A percentile compares a stretch with the other conserved stretches of the same genome.
phyloP scores from a whole-genome alignment of 805 yeast species.

The Starmerella bombicola region DNA sequence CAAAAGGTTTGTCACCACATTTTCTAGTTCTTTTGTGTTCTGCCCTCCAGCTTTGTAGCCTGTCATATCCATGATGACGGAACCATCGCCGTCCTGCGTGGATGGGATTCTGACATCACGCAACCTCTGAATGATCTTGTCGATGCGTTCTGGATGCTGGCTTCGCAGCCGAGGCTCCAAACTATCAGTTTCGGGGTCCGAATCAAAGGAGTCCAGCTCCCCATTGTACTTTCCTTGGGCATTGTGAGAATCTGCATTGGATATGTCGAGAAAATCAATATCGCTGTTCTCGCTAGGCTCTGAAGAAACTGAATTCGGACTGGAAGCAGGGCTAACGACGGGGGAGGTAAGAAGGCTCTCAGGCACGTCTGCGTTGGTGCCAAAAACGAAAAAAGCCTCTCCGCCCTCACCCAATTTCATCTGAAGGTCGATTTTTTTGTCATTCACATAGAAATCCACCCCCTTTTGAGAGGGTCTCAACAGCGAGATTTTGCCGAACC shows the following conservation, averaged over 20 bases:
- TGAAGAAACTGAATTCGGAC: slow-evolving; percentile 26
- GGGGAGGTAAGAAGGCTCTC: slow-evolving; percentile 75
- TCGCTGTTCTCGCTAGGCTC: slow-evolving; percentile 19
- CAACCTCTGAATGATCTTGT: slow-evolving; percentile 19
- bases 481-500: slow-evolving; percentile 89
- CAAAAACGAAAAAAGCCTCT: slow-evolving; percentile 94
- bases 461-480: slow-evolving; percentile 90
- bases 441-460: slow-evolving; percentile 80
- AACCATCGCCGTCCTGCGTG: slow-evolving; percentile 78
- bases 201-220: neutral
- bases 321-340: slow-evolving; percentile 54
- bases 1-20: slow-evolving; percentile 34
- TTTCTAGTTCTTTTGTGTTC: slow-evolving; percentile 58
- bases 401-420: slow-evolving; percentile 98
- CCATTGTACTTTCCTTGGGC: neutral
- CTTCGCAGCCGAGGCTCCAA: slow-evolving; percentile 16
- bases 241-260: neutral
- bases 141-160: slow-evolving; percentile 21
- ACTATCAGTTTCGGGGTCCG: slow-evolving; percentile 3
- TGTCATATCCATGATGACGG: slow-evolving; percentile 80
- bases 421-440: slow-evolving; percentile 63
- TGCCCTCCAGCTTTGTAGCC: slow-evolving; percentile 73
- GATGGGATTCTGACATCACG: slow-evolving; percentile 67
- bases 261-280: slow-evolving; percentile 21
- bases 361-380: slow-evolving; percentile 62